phyloP scores from a whole-genome alignment of 768 basidiomycete genomes.

The Podaxis pistillaris region DNA sequence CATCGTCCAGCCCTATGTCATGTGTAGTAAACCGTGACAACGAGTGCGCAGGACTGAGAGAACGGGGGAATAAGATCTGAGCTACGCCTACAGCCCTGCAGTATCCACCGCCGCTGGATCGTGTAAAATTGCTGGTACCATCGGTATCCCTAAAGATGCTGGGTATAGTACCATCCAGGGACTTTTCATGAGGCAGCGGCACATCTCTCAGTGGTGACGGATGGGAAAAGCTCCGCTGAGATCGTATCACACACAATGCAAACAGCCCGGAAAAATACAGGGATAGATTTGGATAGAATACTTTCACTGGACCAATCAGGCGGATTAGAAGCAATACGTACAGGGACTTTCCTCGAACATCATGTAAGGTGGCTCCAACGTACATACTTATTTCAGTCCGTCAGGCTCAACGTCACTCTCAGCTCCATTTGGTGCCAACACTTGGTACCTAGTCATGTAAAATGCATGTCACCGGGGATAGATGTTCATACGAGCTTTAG shows the following conservation, averaged over 20 bases:
- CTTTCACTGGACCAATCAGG: neutral
- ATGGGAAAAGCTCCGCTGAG: neutral
- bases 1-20: neutral
- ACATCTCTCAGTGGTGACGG: neutral
- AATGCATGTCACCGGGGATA: neutral
- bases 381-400: too few relatives aligned
- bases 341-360: neutral
- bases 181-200: neutral
- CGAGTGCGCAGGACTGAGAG: neutral
- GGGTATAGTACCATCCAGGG: neutral
- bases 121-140: too few relatives aligned
- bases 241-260: neutral
- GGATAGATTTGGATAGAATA: neutral
- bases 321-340: neutral
- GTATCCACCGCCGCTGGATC: neutral
- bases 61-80: neutral
- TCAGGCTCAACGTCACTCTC: neutral
- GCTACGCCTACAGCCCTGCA: neutral
- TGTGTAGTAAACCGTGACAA: neutral
- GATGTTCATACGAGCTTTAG: neutral
- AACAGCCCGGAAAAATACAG: neutral
- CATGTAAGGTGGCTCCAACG: neutral
- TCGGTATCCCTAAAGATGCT: neutral
- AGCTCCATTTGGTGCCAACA: neutral
- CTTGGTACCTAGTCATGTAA: neutral